Evolutionary conservation across 1,139 yeast genomes (phyloP).

Genomic region (Geotrichum reessii): DNA sequence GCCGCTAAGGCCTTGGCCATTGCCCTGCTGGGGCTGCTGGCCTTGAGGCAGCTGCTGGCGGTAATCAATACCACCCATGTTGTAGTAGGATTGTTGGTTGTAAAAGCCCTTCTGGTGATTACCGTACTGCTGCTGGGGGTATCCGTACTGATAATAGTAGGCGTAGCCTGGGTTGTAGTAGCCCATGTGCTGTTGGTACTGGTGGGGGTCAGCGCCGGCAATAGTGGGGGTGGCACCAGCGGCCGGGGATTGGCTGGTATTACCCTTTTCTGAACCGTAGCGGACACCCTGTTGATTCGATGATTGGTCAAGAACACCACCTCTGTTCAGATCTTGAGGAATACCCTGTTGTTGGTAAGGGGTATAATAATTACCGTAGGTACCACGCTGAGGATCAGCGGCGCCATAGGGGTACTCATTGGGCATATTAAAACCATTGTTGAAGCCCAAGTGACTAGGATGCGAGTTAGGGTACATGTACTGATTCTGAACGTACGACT

Average conservation of each 20-base stretch:
- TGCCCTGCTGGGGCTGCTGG: conserved; percentile 21
- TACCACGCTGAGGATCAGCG: conserved; percentile 20
- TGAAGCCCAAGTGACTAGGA: conserved; percentile 23
- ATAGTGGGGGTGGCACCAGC: conserved; percentile 22
- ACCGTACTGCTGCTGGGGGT: conserved; percentile 28
- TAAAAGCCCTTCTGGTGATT: conserved; percentile 29
- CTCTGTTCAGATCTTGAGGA: conserved; percentile 18
- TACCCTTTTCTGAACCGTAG: conserved; percentile 13
- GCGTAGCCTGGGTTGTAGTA: conserved; percentile 31
- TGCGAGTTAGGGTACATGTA: conserved; percentile 27
- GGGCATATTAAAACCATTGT: conserved; percentile 19
- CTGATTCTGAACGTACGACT: conserved; percentile 25
- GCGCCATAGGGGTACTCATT: conserved; percentile 22
- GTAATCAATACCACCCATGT: conserved; percentile 19
- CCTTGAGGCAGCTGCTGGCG: conserved; percentile 23
- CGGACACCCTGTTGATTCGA: conserved; percentile 12
- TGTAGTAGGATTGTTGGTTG: conserved; percentile 29
- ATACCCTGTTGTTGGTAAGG: conserved; percentile 22
- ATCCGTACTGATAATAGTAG: conserved; percentile 31
- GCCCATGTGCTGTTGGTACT: conserved; percentile 26
- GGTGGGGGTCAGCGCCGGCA: conserved; percentile 24
- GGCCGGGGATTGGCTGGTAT: conserved; percentile 20
- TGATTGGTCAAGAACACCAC: conserved; percentile 10
- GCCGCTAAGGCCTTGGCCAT: conserved; percentile 26
- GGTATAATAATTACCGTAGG: conserved; percentile 21